These are phyloP conservation scores for Ascomycota sp. DNA, from an alignment of 2,329 filamentous ascomycete genomes.

Conservation along the genomic window DNA sequence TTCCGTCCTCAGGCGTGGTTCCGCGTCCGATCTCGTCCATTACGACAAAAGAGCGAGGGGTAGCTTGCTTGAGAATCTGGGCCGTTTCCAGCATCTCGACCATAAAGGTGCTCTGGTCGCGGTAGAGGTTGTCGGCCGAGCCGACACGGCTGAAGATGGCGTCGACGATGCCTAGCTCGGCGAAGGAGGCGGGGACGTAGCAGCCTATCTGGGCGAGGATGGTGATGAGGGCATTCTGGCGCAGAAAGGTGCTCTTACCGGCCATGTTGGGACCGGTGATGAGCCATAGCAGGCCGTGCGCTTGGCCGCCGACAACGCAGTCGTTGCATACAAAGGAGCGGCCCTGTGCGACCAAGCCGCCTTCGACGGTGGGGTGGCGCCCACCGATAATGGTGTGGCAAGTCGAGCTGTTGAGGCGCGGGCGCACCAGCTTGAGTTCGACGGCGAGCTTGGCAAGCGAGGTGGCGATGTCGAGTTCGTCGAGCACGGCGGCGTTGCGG, in stretches of 20 bases:
- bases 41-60: conserved; percentile 70
- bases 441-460: conserved; percentile 64
- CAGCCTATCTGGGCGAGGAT: conserved; percentile 84
- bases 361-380: conserved; percentile 80
- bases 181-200: conserved; percentile 77
- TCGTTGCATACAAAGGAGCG: conserved; percentile 72
- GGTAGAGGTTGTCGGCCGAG: conserved; percentile 85
- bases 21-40: conserved; percentile 97
- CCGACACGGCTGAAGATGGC: conserved; percentile 87
- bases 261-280: conserved; percentile 93
- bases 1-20: conserved; percentile 81
- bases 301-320: conserved; percentile 54
- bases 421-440: conserved; percentile 55
- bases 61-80: conserved; percentile 70
- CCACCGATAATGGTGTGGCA: conserved; percentile 65
- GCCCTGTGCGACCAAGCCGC: conserved; percentile 59
- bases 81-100: conserved; percentile 98
- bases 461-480: conserved; percentile 79
- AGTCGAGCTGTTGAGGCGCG: conserved; percentile 43
- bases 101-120: conserved; percentile 96
- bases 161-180: conserved; percentile 79
- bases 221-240: conserved; percentile 86
- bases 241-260: conserved; percentile 86
- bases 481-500: conserved; percentile 74
- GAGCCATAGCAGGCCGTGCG: conserved; percentile 42